phyloP scores from a whole-genome alignment of 2,329 filamentous ascomycete genomes.

The Sporothrix pseudoabietina region DNA sequence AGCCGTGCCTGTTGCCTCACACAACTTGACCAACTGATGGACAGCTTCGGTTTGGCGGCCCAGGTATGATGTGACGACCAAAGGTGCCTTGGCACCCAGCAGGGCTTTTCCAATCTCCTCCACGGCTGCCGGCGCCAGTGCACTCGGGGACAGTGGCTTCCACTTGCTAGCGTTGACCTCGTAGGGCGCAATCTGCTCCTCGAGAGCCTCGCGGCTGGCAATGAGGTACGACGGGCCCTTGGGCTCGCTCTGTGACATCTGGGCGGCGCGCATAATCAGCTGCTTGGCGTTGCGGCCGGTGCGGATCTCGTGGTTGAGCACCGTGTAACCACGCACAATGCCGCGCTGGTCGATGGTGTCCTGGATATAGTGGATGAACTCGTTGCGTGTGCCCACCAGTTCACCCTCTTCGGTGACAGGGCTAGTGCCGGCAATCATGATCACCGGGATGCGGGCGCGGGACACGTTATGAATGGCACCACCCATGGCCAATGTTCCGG shows the following conservation, averaged over 20 bases:
- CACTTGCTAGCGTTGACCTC: not conserved
- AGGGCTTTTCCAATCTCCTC: not conserved
- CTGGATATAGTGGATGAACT: slow-evolving; percentile 24
- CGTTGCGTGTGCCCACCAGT: slow-evolving; percentile 11
- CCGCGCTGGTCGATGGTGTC: slow-evolving; percentile 21
- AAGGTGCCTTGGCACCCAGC: not conserved
- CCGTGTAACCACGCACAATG: slow-evolving; percentile 20
- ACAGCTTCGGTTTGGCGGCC: not conserved
- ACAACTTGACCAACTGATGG: not conserved
- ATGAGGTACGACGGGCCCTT: slow-evolving; percentile 13
- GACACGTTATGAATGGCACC: slow-evolving; percentile 15
- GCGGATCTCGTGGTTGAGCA: slow-evolving; percentile 19
- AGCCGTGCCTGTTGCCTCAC: not conserved
- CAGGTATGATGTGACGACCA: not conserved
- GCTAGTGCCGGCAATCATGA: slow-evolving; percentile 16
- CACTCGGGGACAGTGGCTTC: not conserved
- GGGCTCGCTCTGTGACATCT: slow-evolving; percentile 6
- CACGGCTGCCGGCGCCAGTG: not conserved
- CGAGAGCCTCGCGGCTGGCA: slow-evolving; percentile 3
- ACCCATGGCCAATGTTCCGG: slow-evolving; percentile 16
- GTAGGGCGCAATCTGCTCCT: slow-evolving; percentile 3
- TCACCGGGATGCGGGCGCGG: slow-evolving; percentile 8
- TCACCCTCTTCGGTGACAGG: slow-evolving; percentile 14
- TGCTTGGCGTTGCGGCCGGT: slow-evolving; percentile 18
- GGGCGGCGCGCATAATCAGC: slow-evolving; percentile 1